Conservation (phyloP, 345 rosid genomes). For the Isatis tinctoria region DNA sequence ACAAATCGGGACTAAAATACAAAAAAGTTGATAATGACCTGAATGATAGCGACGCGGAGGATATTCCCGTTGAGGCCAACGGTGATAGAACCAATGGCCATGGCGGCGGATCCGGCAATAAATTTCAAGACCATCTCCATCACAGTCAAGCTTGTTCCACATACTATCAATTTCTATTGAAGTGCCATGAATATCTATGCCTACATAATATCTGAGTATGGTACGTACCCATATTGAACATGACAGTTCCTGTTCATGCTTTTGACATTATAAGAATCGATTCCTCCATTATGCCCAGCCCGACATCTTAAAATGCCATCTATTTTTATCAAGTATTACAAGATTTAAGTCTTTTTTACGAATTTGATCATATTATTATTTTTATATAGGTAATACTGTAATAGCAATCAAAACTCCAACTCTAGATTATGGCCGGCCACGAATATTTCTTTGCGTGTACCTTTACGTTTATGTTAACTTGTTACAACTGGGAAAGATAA, state of each 20-base stretch:
- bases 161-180: constrained; percentile 68
- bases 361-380: neutral
- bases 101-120: constrained; percentile 68
- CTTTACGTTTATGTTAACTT: neutral
- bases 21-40: constrained; percentile 38
- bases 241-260: constrained; percentile 92
- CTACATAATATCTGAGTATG: constrained; percentile 39
- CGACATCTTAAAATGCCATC: constrained; percentile 85
- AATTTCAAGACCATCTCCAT: constrained; percentile 63
- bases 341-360: neutral
- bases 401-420: neutral
- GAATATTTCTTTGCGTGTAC: neutral
- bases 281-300: constrained; percentile 67
- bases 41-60: constrained; percentile 66
- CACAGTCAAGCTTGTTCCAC: constrained; percentile 51
- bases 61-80: constrained; percentile 66
- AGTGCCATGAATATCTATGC: constrained; percentile 86
- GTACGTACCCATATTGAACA: constrained; percentile 86
- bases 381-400: too few relatives aligned
- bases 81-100: constrained; percentile 65
- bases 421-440: neutral
- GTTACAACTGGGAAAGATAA: neutral
- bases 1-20: too few relatives aligned
- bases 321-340: constrained; percentile 13
- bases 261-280: constrained; percentile 75